Base-by-base conservation (phyloP, 371 early-diverging fungal species). In the Gilbertella persicaria region DNA sequence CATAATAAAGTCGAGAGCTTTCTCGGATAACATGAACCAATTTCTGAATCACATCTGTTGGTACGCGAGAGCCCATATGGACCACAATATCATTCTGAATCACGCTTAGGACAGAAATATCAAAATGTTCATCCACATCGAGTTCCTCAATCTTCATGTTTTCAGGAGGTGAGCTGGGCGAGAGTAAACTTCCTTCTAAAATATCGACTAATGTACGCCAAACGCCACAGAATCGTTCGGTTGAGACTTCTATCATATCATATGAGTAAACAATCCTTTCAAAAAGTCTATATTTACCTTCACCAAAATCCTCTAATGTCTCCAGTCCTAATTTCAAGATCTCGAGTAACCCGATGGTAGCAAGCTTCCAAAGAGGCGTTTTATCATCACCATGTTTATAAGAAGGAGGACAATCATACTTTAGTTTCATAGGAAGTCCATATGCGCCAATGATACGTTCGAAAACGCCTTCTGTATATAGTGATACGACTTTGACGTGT, bases 351-450 rank as follows among this genome's bases (percentile, higher is more conserved):
- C 86, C 79, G n/a, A 63, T 80, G 0, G 88, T 88, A 7, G 90
- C 91, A 3, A 67, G 42, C 55, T 87, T 84, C 91, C 91, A 93
- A 5, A 93, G 62, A 1, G 91, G 91, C 5, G 84, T 83, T 38
- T 87, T 83, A 29, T 93, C 89, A 28, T 80, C 73, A 7, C 71
- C 71, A 58, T 89, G 87, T 40, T 75, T 80, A 33, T 79, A 87
- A 1, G 88, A 83, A 9, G 80, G 72, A 5, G 91, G 93, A 44
- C 93, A 90, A 41, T 84, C 85, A 48, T 90, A 90, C 53, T 90
- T 87, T 7, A 86, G 71, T 17, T 79, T 75, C 91, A 93, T 90
- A 0, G 90, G 86, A 4, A 86, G 60, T 5, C 86, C 87, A 58
- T 87, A 75, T 1, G 85, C 82, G 30, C 71, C 74, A 47, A 92